phyloP scores from a whole-genome alignment of 129 eudicot species.

The Ambrosia trifida region DNA sequence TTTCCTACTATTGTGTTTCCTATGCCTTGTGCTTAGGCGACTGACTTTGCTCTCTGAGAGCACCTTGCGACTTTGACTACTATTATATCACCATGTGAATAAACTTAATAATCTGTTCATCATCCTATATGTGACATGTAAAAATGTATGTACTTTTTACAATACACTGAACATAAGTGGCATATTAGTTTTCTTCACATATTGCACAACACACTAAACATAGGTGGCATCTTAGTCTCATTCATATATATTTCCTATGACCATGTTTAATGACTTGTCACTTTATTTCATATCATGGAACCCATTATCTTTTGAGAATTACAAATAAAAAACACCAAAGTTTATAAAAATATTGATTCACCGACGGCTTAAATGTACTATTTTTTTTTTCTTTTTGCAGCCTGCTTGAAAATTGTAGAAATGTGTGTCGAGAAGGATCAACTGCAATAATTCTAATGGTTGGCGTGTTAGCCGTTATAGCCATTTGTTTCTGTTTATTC shows the following conservation, averaged over 20 bases:
- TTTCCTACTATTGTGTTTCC: background rate
- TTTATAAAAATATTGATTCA: background rate
- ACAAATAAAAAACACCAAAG: background rate
- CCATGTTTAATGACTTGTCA: slow-evolving; percentile 5
- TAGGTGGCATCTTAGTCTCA: slow-evolving; percentile 2
- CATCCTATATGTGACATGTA: slow-evolving; percentile 13
- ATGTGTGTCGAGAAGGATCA: slow-evolving; percentile 22
- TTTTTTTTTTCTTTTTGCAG: slow-evolving; percentile 27
- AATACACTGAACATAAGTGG: background rate
- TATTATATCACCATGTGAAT: background rate
- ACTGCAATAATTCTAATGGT: slow-evolving; percentile 30
- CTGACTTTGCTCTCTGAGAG: background rate
- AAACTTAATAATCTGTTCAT: background rate
- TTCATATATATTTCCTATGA: background rate
- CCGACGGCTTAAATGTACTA: background rate
- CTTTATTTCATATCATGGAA: background rate
- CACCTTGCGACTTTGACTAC: background rate
- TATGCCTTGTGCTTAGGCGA: background rate
- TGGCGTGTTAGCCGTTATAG: slow-evolving; percentile 19
- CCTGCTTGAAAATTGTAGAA: slow-evolving; percentile 21
- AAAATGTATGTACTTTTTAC: background rate
- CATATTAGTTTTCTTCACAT: slow-evolving; percentile 9
- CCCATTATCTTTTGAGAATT: background rate
- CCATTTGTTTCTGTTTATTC: slow-evolving; percentile 9
- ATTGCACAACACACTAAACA: slow-evolving; percentile 1